Conservation (phyloP, 139 green algal species). For the Tetratostichococcus sp. region DNA sequence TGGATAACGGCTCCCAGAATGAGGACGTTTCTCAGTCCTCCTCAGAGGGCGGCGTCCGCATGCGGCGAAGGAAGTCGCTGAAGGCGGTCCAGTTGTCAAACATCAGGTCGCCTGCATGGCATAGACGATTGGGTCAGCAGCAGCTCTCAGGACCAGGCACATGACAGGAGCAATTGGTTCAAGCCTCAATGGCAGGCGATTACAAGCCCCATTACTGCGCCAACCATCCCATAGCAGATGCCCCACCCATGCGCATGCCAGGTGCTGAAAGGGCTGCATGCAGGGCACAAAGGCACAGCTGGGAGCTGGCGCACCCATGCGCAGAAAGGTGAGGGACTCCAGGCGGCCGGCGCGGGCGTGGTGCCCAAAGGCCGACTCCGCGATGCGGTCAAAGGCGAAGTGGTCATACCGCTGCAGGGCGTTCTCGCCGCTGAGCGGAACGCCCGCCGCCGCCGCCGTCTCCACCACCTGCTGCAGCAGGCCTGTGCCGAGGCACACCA, state of each 20-base stretch:
- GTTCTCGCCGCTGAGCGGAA: slow-evolving; percentile 92
- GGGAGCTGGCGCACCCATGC: slow-evolving; percentile 80
- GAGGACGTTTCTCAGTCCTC: too few species aligned
- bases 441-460: slow-evolving; percentile 51
- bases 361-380: slow-evolving; percentile 81
- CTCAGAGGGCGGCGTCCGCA: slow-evolving; percentile 10
- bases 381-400: slow-evolving; percentile 87
- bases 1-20: too few species aligned
- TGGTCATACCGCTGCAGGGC: slow-evolving; percentile 94
- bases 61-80: slow-evolving; percentile 36
- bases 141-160: too few species aligned
- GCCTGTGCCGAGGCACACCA: too few species aligned
- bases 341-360: slow-evolving; percentile 69
- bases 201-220: too few species aligned
- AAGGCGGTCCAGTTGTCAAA: slow-evolving; percentile 62
- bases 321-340: slow-evolving; percentile 90
- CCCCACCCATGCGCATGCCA: too few species aligned
- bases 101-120: slow-evolving; percentile 43
- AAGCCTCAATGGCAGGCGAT: too few species aligned
- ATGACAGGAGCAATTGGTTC: too few species aligned
- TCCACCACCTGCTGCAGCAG: slow-evolving; percentile 69
- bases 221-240: too few species aligned
- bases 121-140: too few species aligned
- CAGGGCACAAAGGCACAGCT: too few species aligned
- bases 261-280: too few species aligned